phyloP scores from a whole-genome alignment of 2,329 filamentous ascomycete species.

The Coleophoma eucalyptorum region DNA sequence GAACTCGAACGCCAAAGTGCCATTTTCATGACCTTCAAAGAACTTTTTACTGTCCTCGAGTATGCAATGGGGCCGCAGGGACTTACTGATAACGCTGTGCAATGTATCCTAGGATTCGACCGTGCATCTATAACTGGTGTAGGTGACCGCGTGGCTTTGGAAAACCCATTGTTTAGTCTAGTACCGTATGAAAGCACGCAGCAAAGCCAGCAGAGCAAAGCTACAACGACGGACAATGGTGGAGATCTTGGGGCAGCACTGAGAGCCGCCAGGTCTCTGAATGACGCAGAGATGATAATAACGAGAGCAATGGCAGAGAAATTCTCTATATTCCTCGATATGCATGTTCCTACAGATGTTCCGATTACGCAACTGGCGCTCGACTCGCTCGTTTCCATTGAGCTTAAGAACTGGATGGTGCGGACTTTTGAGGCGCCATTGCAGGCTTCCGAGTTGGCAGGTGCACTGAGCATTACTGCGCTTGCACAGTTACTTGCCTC shows the following conservation, averaged over 20 bases:
- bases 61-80: not conserved
- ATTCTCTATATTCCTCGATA: not conserved
- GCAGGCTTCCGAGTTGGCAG: conserved; percentile 39
- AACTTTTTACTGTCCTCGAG: not conserved
- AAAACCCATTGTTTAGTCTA: not conserved
- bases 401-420: conserved; percentile 23
- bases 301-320: not conserved
- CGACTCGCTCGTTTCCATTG: conserved; percentile 11
- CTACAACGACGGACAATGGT: not conserved
- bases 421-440: conserved; percentile 31
- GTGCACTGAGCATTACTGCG: not conserved
- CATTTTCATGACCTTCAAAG: not conserved
- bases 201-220: not conserved
- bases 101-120: not conserved
- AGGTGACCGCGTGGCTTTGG: not conserved
- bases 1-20: not conserved
- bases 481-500: not conserved
- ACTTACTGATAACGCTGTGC: not conserved
- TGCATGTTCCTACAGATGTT: not conserved
- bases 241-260: not conserved
- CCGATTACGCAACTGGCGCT: conserved; percentile 37
- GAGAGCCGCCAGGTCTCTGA: not conserved
- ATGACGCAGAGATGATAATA: not conserved
- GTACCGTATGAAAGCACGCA: not conserved
- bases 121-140: not conserved